Conservation (phyloP, 192 early-diverging fungal species). For the Coemansia sp. region DNA sequence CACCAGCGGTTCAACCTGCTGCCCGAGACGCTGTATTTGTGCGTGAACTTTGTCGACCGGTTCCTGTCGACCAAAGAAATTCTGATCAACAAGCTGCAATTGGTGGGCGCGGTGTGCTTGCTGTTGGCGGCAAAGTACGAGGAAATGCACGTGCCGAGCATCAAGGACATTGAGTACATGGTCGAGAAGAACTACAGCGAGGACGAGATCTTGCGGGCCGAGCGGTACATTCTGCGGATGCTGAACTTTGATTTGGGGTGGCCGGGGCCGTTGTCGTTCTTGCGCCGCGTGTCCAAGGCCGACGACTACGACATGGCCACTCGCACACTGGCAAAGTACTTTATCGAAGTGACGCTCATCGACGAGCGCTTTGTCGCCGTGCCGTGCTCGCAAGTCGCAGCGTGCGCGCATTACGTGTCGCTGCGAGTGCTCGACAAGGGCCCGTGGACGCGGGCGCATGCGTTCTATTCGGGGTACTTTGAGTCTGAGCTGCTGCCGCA, state of each 20-base stretch:
- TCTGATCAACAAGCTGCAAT: slow-evolving; percentile 55
- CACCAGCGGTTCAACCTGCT: slow-evolving; percentile 61
- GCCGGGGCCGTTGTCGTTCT: slow-evolving; percentile 60
- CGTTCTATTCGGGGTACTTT: slow-evolving; percentile 68
- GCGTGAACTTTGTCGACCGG: slow-evolving; percentile 61
- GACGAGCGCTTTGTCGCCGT: slow-evolving; percentile 60
- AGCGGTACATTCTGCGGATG: slow-evolving; percentile 58
- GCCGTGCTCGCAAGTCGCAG: slow-evolving; percentile 53
- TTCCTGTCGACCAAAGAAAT: slow-evolving; percentile 58
- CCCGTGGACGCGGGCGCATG: slow-evolving; percentile 58
- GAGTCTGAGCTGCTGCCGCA: slow-evolving; percentile 57
- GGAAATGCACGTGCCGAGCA: slow-evolving; percentile 57
- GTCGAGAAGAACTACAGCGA: slow-evolving; percentile 50
- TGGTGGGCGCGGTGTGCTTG: slow-evolving; percentile 57
- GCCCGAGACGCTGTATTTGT: slow-evolving; percentile 61
- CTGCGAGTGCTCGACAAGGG: slow-evolving; percentile 45
- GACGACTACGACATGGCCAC: slow-evolving; percentile 61
- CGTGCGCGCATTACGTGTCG: slow-evolving; percentile 51
- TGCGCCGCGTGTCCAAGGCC: slow-evolving; percentile 60
- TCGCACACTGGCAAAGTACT: slow-evolving; percentile 62
- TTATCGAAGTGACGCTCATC: slow-evolving; percentile 59
- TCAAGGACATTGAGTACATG: slow-evolving; percentile 56
- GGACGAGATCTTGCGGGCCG: slow-evolving; percentile 57
- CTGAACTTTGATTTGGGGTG: slow-evolving; percentile 62
- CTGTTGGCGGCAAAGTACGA: slow-evolving; percentile 62